Percentiles rank a stretch among this genome's conserved stretches.
These are phyloP conservation scores for Acanthochlamys bracteata DNA, from an alignment of 106 monocot species.

Conservation along the genomic window DNA sequence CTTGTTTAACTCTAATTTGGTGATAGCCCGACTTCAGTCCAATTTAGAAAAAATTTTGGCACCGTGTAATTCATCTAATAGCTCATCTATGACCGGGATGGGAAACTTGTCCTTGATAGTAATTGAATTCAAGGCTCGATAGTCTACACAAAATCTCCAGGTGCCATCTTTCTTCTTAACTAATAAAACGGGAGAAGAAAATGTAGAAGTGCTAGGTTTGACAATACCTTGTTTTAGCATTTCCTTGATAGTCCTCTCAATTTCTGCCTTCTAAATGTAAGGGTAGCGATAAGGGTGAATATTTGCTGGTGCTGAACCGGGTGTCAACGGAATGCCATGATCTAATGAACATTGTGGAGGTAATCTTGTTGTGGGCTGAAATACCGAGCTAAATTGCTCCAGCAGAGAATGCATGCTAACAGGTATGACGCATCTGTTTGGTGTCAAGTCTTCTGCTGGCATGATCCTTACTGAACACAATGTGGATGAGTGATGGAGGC, in stretches of 20 bases:
- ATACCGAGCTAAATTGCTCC: no score
- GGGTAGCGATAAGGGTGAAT: not conserved
- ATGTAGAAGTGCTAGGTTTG: not conserved
- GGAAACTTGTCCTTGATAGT: slow-evolving; percentile 10
- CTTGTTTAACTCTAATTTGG: not conserved
- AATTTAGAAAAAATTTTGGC: slow-evolving; percentile 7
- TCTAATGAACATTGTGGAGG: not conserved
- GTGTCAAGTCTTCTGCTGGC: no score
- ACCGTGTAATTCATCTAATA: slow-evolving; percentile 9
- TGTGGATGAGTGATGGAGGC: no score
- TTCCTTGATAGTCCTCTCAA: not conserved
- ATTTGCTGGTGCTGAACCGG: not conserved
- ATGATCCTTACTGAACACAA: no score
- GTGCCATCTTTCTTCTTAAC: slow-evolving; percentile 8
- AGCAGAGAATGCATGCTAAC: no score
- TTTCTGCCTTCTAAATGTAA: not conserved
- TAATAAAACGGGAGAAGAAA: not conserved
- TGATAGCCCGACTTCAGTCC: slow-evolving; percentile 12
- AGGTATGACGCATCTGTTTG: no score
- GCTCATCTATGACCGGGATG: slow-evolving; percentile 12
- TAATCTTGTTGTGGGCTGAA: no score
- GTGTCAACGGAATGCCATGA: not conserved
- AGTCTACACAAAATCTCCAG: slow-evolving; percentile 6
- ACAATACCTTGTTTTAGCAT: not conserved
- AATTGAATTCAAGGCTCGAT: not conserved